phyloP scores from a whole-genome alignment of 352 stramenopile species.

The Phytophthora brassicae region DNA sequence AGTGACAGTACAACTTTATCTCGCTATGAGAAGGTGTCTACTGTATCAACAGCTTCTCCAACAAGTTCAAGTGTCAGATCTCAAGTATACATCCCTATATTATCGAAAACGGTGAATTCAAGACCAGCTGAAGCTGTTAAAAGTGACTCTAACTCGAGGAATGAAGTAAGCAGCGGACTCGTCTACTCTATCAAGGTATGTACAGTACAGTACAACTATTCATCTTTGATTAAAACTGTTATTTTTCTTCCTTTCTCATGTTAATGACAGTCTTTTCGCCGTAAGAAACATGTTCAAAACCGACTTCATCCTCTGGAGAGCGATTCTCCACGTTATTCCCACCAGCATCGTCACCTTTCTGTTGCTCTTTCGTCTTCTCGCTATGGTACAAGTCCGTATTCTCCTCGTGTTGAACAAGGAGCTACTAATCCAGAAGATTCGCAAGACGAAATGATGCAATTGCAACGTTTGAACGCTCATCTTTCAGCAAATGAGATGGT shows the following conservation, averaged over 20 bases:
- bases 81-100: conserved; percentile 3
- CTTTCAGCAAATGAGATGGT: conserved; percentile 49
- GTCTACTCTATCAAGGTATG: conserved; percentile 25
- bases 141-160: conserved; percentile 4
- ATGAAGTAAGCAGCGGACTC: conserved; percentile 18
- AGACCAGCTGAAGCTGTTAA: conserved; percentile 10
- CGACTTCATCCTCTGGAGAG: conserved; percentile 46
- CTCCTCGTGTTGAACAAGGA: conserved; percentile 7
- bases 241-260: neutral
- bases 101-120: conserved; percentile 10
- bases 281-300: conserved; percentile 53
- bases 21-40: conserved; percentile 19
- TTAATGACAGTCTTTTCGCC: conserved; percentile 48
- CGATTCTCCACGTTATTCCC: conserved; percentile 18
- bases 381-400: conserved; percentile 5
- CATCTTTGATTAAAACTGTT: too few species aligned
- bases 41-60: conserved; percentile 10
- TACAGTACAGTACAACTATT: too few species aligned
- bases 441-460: conserved; percentile 38
- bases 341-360: conserved; percentile 26
- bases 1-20: conserved; percentile 2
- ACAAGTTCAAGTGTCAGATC: conserved; percentile 17
- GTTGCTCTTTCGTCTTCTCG: conserved; percentile 12
- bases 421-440: conserved; percentile 12
- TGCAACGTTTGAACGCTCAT: conserved; percentile 46